Percentiles rank a stretch among this genome's conserved stretches.
These are phyloP conservation scores for Apiospora malaysiana DNA, from an alignment of 2,329 filamentous ascomycete genomes.

Conservation along the genomic window DNA sequence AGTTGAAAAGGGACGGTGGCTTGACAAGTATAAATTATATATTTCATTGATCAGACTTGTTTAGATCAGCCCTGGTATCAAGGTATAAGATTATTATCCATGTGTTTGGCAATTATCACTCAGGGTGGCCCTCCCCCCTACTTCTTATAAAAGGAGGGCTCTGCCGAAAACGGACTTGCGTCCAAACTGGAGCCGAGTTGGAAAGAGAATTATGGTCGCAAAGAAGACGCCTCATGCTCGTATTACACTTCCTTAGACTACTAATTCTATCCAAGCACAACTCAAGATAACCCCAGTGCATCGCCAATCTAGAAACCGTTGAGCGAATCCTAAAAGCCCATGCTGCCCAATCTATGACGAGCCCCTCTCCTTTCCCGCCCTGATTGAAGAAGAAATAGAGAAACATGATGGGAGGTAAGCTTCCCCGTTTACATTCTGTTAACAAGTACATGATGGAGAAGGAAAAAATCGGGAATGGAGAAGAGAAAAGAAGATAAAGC, in stretches of 20 bases:
- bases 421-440: not conserved
- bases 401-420: not conserved
- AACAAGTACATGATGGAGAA: conserved; percentile 9
- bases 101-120: too few species aligned
- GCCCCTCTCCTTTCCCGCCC: not conserved
- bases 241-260: not conserved
- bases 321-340: not conserved
- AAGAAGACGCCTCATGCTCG: not conserved
- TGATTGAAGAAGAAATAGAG: not conserved
- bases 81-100: too few species aligned
- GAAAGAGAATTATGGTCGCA: not conserved
- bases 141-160: too few species aligned
- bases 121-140: too few species aligned
- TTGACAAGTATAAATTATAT: not conserved
- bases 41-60: not conserved
- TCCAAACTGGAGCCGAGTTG: too few species aligned
- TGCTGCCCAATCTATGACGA: not conserved
- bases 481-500: conserved; percentile 10
- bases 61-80: too few species aligned
- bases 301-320: not conserved
- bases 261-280: not conserved
- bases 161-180: too few species aligned
- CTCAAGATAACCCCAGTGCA: not conserved
- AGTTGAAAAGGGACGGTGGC: not conserved
- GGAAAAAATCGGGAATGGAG: not conserved